phyloP scores from a whole-genome alignment of 257 asterid species.

The Hygrophila difformis region DNA sequence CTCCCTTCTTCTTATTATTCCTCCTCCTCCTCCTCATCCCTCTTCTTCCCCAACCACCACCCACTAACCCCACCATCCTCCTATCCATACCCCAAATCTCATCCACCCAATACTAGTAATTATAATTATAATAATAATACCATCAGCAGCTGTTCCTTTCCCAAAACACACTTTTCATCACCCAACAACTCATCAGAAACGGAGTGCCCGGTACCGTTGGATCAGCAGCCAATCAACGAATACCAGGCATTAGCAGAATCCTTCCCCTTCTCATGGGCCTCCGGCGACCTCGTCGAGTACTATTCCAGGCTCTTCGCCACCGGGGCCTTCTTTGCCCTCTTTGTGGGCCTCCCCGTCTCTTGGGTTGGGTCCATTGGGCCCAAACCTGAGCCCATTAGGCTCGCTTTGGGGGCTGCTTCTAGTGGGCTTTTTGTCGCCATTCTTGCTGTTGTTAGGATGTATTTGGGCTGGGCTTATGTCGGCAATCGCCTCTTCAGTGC shows the following conservation, averaged over 20 bases:
- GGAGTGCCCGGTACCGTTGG: constrained; percentile 77
- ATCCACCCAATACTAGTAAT: constrained; percentile 18
- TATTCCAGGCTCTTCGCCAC: constrained; percentile 44
- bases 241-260: constrained; percentile 64
- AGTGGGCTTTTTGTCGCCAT: constrained; percentile 64
- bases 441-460: constrained; percentile 81
- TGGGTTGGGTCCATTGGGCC: constrained; percentile 73
- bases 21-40: no score
- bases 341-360: constrained; percentile 78
- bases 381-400: constrained; percentile 47
- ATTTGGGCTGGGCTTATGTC: constrained; percentile 94
- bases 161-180: constrained; percentile 44
- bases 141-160: constrained; percentile 12
- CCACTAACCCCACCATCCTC: no score
- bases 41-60: no score
- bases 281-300: constrained; percentile 52
- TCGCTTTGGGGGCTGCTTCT: constrained; percentile 36
- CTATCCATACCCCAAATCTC: no score
- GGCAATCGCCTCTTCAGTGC: constrained; percentile 84
- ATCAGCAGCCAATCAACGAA: constrained; percentile 87
- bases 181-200: constrained; percentile 56
- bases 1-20: no score
- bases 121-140: constrained; percentile 23
- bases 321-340: constrained; percentile 54
- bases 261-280: constrained; percentile 88